Evolutionary conservation across 2,329 filamentous ascomycete species (phyloP), one percentile per base, ranked within the genome.

Genomic region (Fusarium nelsonii): DNA sequence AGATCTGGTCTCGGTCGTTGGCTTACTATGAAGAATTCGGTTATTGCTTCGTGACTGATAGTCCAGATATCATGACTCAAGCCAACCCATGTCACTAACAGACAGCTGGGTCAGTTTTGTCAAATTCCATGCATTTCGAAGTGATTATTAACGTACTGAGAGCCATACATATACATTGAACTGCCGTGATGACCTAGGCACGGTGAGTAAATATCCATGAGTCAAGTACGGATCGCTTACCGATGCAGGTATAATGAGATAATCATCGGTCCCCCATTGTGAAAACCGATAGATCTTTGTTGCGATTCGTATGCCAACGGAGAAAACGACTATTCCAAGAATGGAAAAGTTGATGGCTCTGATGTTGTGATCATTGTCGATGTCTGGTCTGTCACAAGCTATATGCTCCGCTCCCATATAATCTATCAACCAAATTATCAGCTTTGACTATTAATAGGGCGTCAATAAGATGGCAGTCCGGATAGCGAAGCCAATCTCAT

Each of bases 251-350:
- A 62, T 30, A 10, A 62, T 45, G 7, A 53, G 34, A 11, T 52
- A 53, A 30, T 62, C 58, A 23, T 62, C 58, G 3, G 8, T 15
- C 14, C 58, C 58, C 58, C 58, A 62, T 40, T 14, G 36, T 4
- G 56, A 33, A 10, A 53, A 53, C 7, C 39, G 33, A 23, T 30
- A 28, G 0, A 34, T 2, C 20, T 62, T 62, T 0, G 39, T 43
- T 8, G 20, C 11, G 1, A 37, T 34, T 18, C 58, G 34, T 11
- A 53, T 36, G 0, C 30, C 9, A 4, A 62, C 18, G 0, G 55
- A 36, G 4, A 62, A 3, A 0, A 53, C 10, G 0, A 41, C 18
- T 15, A 37, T 36, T 1, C 58, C 58, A 1, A 62, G 45, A 1
- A 53, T 53, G 3, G 49, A 37, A 37, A 53, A 53, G 4, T 34